These are phyloP conservation scores for Fusarium pseudoanthophilum DNA, from an alignment of 2,329 filamentous ascomycete species.

Conservation along the genomic window DNA sequence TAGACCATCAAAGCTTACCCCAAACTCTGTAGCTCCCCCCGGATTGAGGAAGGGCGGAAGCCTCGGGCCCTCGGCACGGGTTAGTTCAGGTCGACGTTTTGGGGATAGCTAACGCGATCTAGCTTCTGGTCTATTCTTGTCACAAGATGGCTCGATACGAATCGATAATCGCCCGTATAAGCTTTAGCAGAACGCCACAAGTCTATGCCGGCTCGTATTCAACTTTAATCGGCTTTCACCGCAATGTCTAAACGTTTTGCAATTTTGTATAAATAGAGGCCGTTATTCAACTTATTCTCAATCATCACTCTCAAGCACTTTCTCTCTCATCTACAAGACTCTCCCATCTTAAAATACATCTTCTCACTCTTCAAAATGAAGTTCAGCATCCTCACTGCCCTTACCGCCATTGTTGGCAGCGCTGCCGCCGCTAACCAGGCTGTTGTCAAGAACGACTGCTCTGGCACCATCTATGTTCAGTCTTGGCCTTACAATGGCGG, in stretches of 20 bases:
- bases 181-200: neutral
- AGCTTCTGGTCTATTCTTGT: neutral
- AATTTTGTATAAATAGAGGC: neutral
- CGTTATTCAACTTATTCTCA: neutral
- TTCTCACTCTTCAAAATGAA: slow-evolving; percentile 45
- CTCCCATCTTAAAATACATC: neutral
- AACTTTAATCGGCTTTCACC: neutral
- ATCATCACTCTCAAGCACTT: neutral
- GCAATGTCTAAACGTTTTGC: neutral
- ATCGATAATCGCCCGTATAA: neutral
- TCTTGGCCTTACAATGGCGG: slow-evolving; percentile 50
- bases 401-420: slow-evolving; percentile 47
- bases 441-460: slow-evolving; percentile 52
- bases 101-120: neutral
- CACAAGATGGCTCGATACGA: neutral
- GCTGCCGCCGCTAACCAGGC: slow-evolving; percentile 49
- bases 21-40: neutral
- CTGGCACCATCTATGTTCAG: slow-evolving; percentile 50
- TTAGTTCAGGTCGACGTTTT: neutral
- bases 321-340: neutral
- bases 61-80: neutral
- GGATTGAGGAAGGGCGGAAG: neutral
- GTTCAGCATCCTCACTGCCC: slow-evolving; percentile 39
- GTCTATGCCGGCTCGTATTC: neutral
- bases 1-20: neutral